phyloP scores from a whole-genome alignment of 176 grass and related monocot genomes.

The Aechmea fasciata region DNA sequence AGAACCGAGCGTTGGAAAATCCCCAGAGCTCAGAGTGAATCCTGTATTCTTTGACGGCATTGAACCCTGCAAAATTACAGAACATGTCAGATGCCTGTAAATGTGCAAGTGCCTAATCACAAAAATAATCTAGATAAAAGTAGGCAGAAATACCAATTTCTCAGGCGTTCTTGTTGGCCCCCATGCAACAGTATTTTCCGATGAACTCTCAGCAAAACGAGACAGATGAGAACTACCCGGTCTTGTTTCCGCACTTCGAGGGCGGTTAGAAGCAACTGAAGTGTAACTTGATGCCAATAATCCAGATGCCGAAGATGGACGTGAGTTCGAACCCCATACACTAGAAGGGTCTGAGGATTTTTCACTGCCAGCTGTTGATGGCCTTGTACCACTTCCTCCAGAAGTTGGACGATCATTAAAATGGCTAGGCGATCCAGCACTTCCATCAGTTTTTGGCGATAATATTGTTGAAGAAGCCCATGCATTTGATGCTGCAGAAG shows the following conservation, averaged over 20 bases:
- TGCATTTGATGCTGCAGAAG: conserved; percentile 58
- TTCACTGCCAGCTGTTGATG: conserved; percentile 91
- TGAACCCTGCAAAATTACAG: conserved; percentile 39
- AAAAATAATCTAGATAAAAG: conserved; percentile 9
- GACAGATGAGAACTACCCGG: conserved; percentile 93
- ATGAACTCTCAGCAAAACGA: conserved; percentile 75
- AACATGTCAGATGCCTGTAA: neutral
- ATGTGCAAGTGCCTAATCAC: neutral
- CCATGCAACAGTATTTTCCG: conserved; percentile 30
- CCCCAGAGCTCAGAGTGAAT: conserved; percentile 76
- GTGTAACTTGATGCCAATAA: conserved; percentile 53
- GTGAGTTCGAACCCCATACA: conserved; percentile 80
- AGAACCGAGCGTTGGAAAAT: conserved; percentile 92
- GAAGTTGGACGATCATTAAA: conserved; percentile 53
- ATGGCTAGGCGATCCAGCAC: conserved; percentile 46
- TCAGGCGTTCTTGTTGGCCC: neutral
- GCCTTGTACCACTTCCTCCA: conserved; percentile 70
- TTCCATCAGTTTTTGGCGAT: conserved; percentile 65
- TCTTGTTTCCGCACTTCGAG: conserved; percentile 93
- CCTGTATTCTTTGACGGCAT: conserved; percentile 37
- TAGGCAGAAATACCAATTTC: conserved; percentile 14
- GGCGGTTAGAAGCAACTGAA: conserved; percentile 40
- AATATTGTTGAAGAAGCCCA: conserved; percentile 73
- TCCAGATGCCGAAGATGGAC: conserved; percentile 75
- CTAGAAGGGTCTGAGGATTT: conserved; percentile 49